A percentile compares a stretch with the other conserved stretches of the same genome.
Conservation (phyloP, 2,329 filamentous ascomycete genomes). For the Fusarium guadeloupense region DNA sequence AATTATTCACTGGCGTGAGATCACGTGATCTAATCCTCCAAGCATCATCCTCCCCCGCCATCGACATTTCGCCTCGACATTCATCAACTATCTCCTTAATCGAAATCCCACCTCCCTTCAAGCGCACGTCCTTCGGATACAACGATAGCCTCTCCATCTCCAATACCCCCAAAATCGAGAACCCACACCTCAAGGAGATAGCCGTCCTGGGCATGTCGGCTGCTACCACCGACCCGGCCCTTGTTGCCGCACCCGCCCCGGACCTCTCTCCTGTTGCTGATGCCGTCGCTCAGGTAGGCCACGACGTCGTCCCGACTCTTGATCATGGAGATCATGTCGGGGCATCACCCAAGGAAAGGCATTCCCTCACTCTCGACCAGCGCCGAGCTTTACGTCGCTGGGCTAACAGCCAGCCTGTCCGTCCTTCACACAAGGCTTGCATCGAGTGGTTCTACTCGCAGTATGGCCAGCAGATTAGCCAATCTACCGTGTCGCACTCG, state of each 20-base stretch:
- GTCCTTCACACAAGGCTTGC: slow-evolving; percentile 69
- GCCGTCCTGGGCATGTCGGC: slow-evolving; percentile 49
- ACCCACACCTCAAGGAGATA: slow-evolving; percentile 45
- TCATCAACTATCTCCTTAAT: slow-evolving; percentile 47
- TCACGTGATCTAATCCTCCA: slow-evolving; percentile 32
- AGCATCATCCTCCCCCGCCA: slow-evolving; percentile 43
- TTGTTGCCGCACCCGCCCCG: slow-evolving; percentile 46
- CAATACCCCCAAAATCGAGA: slow-evolving; percentile 43
- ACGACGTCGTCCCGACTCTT: slow-evolving; percentile 32
- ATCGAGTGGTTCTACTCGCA: slow-evolving; percentile 70
- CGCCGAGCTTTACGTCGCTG: slow-evolving; percentile 68
- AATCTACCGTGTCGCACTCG: slow-evolving; percentile 70
- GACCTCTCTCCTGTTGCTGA: slow-evolving; percentile 43
- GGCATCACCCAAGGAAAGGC: slow-evolving; percentile 57
- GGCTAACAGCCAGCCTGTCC: slow-evolving; percentile 65
- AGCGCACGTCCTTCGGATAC: slow-evolving; percentile 50
- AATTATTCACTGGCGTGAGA: not conserved
- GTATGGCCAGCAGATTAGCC: slow-evolving; percentile 68
- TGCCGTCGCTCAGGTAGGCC: slow-evolving; percentile 32
- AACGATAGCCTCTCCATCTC: slow-evolving; percentile 50
- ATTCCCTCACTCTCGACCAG: slow-evolving; percentile 70
- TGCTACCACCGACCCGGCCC: slow-evolving; percentile 52
- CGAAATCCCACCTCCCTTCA: slow-evolving; percentile 47
- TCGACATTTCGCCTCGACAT: slow-evolving; percentile 41
- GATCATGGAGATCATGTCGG: slow-evolving; percentile 17